Evolutionary conservation across 1,284 basidiomycete species (phyloP).

Genomic region (Ganoderma boninense): DNA sequence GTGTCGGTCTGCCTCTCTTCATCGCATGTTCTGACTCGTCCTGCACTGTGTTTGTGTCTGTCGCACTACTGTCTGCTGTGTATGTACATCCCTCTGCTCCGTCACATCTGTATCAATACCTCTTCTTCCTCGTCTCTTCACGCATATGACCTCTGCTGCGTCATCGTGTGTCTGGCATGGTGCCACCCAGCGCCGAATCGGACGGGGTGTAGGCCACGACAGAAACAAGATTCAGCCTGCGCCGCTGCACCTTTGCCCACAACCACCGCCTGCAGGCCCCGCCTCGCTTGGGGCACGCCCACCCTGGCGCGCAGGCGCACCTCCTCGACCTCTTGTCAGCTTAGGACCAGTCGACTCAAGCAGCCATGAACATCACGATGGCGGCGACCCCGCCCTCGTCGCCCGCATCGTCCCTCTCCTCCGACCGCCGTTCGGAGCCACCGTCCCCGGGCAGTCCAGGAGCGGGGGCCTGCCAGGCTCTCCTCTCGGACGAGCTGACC

Average conservation of each 20-base stretch:
- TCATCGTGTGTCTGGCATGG: background rate
- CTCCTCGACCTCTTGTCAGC: background rate
- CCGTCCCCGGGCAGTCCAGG: background rate
- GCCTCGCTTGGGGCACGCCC: conserved; percentile 5
- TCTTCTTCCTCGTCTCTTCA: background rate
- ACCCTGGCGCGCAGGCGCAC: background rate
- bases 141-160: background rate
- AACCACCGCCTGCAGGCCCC: conserved; percentile 7
- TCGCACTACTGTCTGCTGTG: background rate
- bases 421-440: background rate
- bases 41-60: background rate
- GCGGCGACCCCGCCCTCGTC: background rate
- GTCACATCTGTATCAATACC: conserved; percentile 4
- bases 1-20: background rate
- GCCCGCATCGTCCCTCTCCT: background rate
- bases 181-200: background rate
- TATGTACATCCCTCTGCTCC: conserved; percentile 4
- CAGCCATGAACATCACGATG: conserved; percentile 1
- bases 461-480: conserved; percentile 11
- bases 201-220: background rate
- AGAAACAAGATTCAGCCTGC: background rate
- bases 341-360: background rate
- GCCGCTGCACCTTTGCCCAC: background rate
- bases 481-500: conserved; percentile 17
- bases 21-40: background rate